A percentile compares a stretch with the other conserved stretches of the same genome.
Evolutionary conservation across 139 green algal species (phyloP).

Genomic region (Dunaliella primolecta): DNA sequence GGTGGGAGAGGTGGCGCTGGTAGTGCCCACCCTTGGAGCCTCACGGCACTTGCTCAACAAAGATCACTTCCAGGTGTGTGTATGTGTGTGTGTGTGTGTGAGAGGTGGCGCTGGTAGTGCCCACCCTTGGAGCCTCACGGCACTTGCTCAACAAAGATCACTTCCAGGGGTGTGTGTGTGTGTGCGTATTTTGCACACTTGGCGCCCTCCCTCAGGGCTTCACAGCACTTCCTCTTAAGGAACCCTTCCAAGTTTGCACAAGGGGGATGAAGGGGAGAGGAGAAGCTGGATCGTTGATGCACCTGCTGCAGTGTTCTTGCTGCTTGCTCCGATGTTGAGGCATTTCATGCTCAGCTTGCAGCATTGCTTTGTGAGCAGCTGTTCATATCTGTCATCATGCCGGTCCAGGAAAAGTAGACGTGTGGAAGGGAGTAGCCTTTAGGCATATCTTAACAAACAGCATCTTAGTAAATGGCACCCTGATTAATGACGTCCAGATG

Average conservation of each 20-base stretch:
- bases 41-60: conserved; percentile 84
- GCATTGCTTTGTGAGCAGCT: too few relatives aligned
- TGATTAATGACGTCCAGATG: too few relatives aligned
- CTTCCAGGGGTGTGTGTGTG: conserved; percentile 27
- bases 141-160: conserved; percentile 85
- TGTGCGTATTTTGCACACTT: conserved; percentile 57
- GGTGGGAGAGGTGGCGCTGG: conserved; percentile 66
- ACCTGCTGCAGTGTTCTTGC: too few relatives aligned
- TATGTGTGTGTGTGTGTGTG: not conserved
- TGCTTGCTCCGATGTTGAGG: too few relatives aligned
- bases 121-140: conserved; percentile 77
- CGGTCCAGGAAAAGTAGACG: too few relatives aligned
- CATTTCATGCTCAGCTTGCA: too few relatives aligned
- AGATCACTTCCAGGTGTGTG: conserved; percentile 62
- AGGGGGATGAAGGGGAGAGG: too few relatives aligned
- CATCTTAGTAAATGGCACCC: too few relatives aligned
- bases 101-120: conserved; percentile 73
- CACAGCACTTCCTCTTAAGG: conserved; percentile 77
- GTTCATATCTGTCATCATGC: too few relatives aligned
- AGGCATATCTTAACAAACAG: too few relatives aligned
- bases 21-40: conserved; percentile 69
- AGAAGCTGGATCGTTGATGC: too few relatives aligned
- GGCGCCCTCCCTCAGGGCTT: conserved; percentile 71
- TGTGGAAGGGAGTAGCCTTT: too few relatives aligned
- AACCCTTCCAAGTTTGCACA: conserved; percentile 67